A percentile compares a stretch with the other conserved stretches of the same genome.
phyloP scores from a whole-genome alignment of 352 stramenopile genomes.

The Globisporangium solare region DNA sequence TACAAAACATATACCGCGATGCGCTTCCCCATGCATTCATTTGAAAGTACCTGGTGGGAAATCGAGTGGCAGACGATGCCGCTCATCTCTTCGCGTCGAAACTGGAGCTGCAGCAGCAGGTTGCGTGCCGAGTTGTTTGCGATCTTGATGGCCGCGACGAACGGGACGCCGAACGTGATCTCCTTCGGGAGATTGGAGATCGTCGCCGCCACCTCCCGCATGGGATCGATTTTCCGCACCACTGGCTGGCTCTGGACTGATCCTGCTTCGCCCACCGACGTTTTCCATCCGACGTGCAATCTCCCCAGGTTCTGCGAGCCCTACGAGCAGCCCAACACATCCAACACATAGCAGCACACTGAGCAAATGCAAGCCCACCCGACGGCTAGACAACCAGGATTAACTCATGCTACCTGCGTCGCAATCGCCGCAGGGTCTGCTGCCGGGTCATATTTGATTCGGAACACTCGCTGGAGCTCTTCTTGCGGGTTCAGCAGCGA shows the following conservation, averaged over 20 bases:
- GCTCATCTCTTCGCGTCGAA: conserved; percentile 60
- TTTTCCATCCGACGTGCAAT: conserved; percentile 83
- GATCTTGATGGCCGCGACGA: conserved; percentile 47
- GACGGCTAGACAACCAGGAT: neutral
- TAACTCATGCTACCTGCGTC: conserved; percentile 20
- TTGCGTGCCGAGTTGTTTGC: conserved; percentile 60
- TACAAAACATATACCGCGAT: neutral
- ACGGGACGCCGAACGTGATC: conserved; percentile 44
- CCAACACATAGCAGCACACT: neutral
- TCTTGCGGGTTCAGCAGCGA: conserved; percentile 76
- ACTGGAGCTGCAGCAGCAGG: conserved; percentile 72
- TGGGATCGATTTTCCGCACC: conserved; percentile 45
- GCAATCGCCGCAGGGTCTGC: conserved; percentile 28
- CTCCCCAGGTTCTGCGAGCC: conserved; percentile 61
- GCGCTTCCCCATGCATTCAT: too few relatives aligned
- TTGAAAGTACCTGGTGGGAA: conserved; percentile 65
- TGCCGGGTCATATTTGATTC: conserved; percentile 35
- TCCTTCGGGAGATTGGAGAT: conserved; percentile 45
- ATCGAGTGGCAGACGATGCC: conserved; percentile 71
- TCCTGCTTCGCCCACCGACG: conserved; percentile 69
- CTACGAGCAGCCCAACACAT: conserved; percentile 13
- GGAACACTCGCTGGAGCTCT: conserved; percentile 75
- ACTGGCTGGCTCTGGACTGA: conserved; percentile 79
- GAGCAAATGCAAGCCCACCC: neutral
- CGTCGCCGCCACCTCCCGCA: conserved; percentile 39